A percentile compares a stretch with the other conserved stretches of the same genome.
phyloP scores from a whole-genome alignment of 2,329 filamentous ascomycete species.

The Sclerotiophoma versabilis region DNA sequence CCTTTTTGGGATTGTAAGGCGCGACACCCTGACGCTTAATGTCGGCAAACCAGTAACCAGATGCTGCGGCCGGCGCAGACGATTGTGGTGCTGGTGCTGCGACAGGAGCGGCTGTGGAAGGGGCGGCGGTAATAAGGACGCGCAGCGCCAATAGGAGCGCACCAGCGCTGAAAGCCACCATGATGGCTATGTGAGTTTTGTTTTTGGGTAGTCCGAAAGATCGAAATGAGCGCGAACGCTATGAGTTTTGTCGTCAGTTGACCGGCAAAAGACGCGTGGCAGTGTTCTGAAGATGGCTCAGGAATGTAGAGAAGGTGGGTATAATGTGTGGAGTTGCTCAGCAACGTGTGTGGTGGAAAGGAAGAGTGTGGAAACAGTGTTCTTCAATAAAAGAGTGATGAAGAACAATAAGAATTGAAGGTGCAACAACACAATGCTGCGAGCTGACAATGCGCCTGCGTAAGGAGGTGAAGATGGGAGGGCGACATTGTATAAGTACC shows the following conservation, averaged over 20 bases:
- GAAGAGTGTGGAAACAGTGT: constrained; percentile 23
- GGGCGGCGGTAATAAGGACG: constrained; percentile 42
- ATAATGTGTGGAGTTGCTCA: constrained; percentile 23
- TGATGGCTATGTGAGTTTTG: constrained; percentile 38
- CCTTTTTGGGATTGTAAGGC: constrained; percentile 64
- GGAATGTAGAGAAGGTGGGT: constrained; percentile 18
- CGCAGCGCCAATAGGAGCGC: constrained; percentile 49
- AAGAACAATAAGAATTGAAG: constrained; percentile 39
- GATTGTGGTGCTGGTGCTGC: constrained; percentile 21
- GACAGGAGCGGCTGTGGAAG: constrained; percentile 40
- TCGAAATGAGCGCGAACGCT: constrained; percentile 30
- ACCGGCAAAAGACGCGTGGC: constrained; percentile 35
- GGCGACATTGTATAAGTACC: constrained; percentile 44
- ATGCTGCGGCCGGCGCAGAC: constrained; percentile 31
- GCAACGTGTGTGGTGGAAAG: constrained; percentile 26
- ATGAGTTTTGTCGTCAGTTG: constrained; percentile 36
- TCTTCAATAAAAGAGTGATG: constrained; percentile 43
- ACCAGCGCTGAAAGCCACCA: constrained; percentile 48
- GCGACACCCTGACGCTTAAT: constrained; percentile 73
- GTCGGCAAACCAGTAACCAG: constrained; percentile 73
- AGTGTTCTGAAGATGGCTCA: constrained; percentile 16
- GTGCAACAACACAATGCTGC: constrained; percentile 33
- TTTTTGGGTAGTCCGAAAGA: constrained; percentile 23
- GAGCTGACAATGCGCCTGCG: constrained; percentile 43
- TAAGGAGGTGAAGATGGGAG: constrained; percentile 33